Percentiles rank a stretch among this genome's conserved stretches.
phyloP scores from a whole-genome alignment of 352 stramenopile species.

The Phytophthora sp. region DNA sequence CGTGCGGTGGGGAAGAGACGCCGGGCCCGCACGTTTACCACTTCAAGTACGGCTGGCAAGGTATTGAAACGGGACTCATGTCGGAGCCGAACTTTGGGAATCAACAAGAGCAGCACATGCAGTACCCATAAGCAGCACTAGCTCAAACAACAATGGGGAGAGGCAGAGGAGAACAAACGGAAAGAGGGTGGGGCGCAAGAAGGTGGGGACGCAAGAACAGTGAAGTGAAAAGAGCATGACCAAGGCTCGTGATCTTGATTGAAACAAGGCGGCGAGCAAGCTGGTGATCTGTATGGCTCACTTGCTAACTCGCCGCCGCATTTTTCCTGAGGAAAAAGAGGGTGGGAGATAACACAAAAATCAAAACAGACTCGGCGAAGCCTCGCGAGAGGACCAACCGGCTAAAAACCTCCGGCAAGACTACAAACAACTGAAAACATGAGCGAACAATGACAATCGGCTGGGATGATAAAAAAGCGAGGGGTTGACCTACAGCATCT shows the following conservation, averaged over 20 bases:
- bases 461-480: slow-evolving; percentile 10
- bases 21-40: slow-evolving; percentile 72
- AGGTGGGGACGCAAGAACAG: slow-evolving; percentile 16
- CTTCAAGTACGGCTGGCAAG: slow-evolving; percentile 87
- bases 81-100: slow-evolving; percentile 32
- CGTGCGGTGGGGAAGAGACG: slow-evolving; percentile 44
- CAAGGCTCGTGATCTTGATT: slow-evolving; percentile 33
- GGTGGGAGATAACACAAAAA: slow-evolving; percentile 48
- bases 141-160: slow-evolving; percentile 1
- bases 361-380: slow-evolving; percentile 41
- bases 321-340: slow-evolving; percentile 32
- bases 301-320: slow-evolving; percentile 24
- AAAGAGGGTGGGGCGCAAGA: slow-evolving; percentile 4
- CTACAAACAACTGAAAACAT: slow-evolving; percentile 37
- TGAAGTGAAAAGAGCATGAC: slow-evolving; percentile 40
- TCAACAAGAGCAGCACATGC: slow-evolving; percentile 38
- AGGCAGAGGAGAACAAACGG: background rate
- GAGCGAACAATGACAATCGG: slow-evolving; percentile 28
- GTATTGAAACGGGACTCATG: slow-evolving; percentile 50
- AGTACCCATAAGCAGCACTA: slow-evolving; percentile 38
- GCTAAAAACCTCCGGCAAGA: slow-evolving; percentile 25
- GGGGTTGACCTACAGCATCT: slow-evolving; percentile 10
- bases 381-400: slow-evolving; percentile 25
- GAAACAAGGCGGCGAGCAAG: slow-evolving; percentile 28
- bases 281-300: slow-evolving; percentile 16